Conservation (phyloP, 2,329 filamentous ascomycete species). For the Dactylellina parvicollis region DNA sequence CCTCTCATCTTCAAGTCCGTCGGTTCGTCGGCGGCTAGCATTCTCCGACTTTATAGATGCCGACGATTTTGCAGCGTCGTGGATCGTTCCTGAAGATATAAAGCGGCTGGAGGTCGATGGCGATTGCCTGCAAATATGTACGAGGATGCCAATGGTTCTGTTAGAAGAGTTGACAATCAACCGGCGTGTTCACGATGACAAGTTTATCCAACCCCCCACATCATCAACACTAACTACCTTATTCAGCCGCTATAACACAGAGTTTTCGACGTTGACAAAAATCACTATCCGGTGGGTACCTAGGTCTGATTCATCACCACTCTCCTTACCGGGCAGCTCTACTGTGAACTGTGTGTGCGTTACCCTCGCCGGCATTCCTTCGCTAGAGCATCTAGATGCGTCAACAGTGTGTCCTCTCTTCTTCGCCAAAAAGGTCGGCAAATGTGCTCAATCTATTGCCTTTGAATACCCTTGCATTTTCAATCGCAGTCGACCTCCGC, state of each 20-base stretch:
- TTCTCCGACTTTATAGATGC: slow-evolving; percentile 5
- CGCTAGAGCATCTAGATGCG: slow-evolving; percentile 19
- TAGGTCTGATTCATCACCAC: not conserved
- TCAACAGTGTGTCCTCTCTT: slow-evolving; percentile 27
- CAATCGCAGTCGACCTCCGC: not conserved
- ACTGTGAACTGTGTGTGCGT: slow-evolving; percentile 11
- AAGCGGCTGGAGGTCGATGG: slow-evolving; percentile 33
- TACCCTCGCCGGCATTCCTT: slow-evolving; percentile 15
- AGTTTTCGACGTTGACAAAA: slow-evolving; percentile 27
- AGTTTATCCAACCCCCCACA: slow-evolving; percentile 18
- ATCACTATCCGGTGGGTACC: slow-evolving; percentile 30
- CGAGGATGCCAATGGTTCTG: slow-evolving; percentile 18
- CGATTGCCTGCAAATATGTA: slow-evolving; percentile 22
- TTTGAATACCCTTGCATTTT: slow-evolving; percentile 11
- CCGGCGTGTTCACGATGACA: slow-evolving; percentile 11
- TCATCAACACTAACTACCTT: slow-evolving; percentile 4
- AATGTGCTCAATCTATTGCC: slow-evolving; percentile 13
- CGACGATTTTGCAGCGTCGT: slow-evolving; percentile 2
- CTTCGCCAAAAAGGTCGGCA: slow-evolving; percentile 24
- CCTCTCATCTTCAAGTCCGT: not conserved
- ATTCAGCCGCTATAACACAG: slow-evolving; percentile 18
- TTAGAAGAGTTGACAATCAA: slow-evolving; percentile 29
- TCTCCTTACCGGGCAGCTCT: not conserved
- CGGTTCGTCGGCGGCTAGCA: not conserved
- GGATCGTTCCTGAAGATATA: slow-evolving; percentile 32